Evolutionary conservation across 371 early-diverging fungal species (phyloP).

Genomic region (Syncephalastrum sp.): DNA sequence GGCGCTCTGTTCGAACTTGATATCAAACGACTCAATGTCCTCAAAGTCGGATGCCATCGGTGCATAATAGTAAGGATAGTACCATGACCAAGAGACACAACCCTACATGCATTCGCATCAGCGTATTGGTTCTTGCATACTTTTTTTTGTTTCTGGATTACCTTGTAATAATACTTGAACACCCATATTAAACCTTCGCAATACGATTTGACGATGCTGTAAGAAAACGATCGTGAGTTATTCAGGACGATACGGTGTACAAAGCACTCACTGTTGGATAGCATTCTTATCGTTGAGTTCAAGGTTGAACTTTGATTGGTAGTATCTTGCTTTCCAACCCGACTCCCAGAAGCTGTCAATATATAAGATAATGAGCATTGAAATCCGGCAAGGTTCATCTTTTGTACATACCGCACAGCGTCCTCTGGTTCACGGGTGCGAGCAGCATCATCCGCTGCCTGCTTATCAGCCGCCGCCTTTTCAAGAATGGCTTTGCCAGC

Average conservation of each 20-base stretch:
- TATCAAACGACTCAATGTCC: conserved; percentile 69
- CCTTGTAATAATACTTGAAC: conserved; percentile 95
- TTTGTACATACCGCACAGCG: conserved; percentile 51
- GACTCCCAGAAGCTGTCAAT: conserved; percentile 71
- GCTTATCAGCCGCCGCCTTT: conserved; percentile 47
- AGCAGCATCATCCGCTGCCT: conserved; percentile 50
- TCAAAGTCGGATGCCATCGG: conserved; percentile 94
- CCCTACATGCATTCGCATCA: conserved; percentile 35
- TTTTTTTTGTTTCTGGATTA: conserved; percentile 3
- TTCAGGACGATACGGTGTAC: neutral
- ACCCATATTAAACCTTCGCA: conserved; percentile 99
- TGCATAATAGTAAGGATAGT: conserved; percentile 98
- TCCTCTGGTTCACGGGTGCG: conserved; percentile 76
- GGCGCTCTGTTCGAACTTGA: conserved; percentile 76
- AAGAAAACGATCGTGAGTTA: neutral
- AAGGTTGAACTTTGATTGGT: conserved; percentile 79
- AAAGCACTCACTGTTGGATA: conserved; percentile 50
- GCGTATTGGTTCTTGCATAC: neutral
- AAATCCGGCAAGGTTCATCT: conserved; percentile 4
- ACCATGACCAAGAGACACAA: conserved; percentile 98
- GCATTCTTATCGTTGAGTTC: conserved; percentile 64
- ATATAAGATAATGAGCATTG: conserved; percentile 1
- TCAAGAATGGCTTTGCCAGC: conserved; percentile 54
- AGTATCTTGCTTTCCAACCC: conserved; percentile 92
- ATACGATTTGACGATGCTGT: conserved; percentile 83